Base-by-base conservation (phyloP, 495 filamentous ascomycete species). In the Penicillium dipodomyicola region DNA sequence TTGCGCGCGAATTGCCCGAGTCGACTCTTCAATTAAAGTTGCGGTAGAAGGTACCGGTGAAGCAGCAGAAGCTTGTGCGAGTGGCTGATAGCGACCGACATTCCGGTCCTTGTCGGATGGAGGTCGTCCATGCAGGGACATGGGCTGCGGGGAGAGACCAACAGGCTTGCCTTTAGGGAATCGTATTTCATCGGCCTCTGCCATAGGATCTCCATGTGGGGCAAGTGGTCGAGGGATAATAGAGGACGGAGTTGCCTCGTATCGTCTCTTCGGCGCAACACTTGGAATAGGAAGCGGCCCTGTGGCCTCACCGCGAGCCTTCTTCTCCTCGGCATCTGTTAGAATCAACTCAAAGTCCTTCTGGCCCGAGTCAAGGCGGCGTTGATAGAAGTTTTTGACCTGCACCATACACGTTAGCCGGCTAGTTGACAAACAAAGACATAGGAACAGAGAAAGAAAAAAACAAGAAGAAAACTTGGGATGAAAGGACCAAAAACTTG, bases 311-410 rank as follows among this genome's bases (percentile, higher is more conserved):
- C 90, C 90, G 37, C 84, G 75, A 29, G 74, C 64, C 46, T 81
- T 86, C 71, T 85, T 89, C 19, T 76, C 73, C 64, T 97, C 90
- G 3, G 91, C 89, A 27, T 85, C 82, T 6, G 77, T 71, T 4
- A 89, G 86, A 32, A 87, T 80, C 11, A 82, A 72, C 52, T 90
- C 85, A 65, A 90, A 86, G 19, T 91, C 87, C 5, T 76, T 77
- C 56, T 84, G 84, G 4, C 84, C 84, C 29, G 74, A 77, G 43
- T 95, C 90, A 29, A 91, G 80, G 59, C 88, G 83, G 3, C 93
- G 83, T 42, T 87, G 83, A 58, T 87, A 96, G 68, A 92, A 92
- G 65, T 97, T 97, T 71, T 94, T 95, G 41, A 97, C 90, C 91
- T 96, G 62, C 44, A 56, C 4, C 9, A 52, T 57, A 39, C 32